phyloP scores from a whole-genome alignment of 345 rosid species.

The Leavenworthia alabamica region DNA sequence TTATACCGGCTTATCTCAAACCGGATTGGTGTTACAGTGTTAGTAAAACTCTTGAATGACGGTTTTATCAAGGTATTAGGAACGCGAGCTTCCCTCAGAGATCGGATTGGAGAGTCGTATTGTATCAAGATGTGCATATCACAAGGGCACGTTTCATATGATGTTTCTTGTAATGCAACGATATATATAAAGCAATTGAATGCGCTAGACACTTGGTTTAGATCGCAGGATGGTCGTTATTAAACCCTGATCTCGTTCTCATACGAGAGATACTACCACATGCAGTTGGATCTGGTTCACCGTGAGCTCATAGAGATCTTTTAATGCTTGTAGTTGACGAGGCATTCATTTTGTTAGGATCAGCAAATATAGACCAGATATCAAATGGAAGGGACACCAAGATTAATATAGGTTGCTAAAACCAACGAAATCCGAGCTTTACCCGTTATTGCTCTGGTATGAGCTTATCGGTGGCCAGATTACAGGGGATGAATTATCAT shows the following conservation, averaged over 20 bases:
- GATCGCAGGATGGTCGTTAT: constrained; percentile 86
- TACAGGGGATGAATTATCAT: constrained; percentile 27
- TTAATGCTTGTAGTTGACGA: constrained; percentile 64
- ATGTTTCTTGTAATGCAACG: constrained; percentile 41
- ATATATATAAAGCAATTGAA: constrained; percentile 67
- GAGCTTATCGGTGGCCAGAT: constrained; percentile 56
- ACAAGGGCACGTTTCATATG: constrained; percentile 35
- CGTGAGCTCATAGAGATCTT: constrained; percentile 32
- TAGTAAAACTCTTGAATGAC: constrained; percentile 32
- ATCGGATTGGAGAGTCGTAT: constrained; percentile 53
- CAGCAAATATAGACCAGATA: constrained; percentile 79
- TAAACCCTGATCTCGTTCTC: constrained; percentile 68
- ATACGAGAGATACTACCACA: constrained; percentile 78
- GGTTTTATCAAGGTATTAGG: constrained; percentile 47
- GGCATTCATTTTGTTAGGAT: constrained; percentile 56
- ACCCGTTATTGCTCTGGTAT: constrained; percentile 63
- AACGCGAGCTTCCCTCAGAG: constrained; percentile 69
- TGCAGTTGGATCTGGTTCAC: too few species aligned
- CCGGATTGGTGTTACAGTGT: constrained; percentile 61
- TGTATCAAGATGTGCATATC: constrained; percentile 87
- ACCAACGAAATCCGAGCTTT: constrained; percentile 38
- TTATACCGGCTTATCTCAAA: constrained; percentile 69
- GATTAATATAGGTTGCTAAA: constrained; percentile 65
- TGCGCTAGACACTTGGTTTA: constrained; percentile 68
- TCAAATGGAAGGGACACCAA: constrained; percentile 97